Evolutionary conservation across 495 filamentous ascomycete species (phyloP), one percentile per base, ranked within the genome.

Genomic region (Elaphomyces granulatus): DNA sequence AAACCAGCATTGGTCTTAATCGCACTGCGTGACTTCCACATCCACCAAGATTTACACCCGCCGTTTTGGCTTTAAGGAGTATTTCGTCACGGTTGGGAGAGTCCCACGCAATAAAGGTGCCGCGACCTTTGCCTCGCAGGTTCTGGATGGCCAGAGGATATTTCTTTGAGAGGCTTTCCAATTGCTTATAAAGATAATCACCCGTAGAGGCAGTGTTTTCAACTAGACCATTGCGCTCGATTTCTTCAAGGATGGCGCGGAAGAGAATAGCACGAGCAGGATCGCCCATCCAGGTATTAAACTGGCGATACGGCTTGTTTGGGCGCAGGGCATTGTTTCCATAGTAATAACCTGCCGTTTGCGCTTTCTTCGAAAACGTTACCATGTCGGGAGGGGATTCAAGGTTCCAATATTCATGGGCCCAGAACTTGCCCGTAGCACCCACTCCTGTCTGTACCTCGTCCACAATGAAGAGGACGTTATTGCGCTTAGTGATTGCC

Each of bases 211-310:
- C 80, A 36, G 90, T 94, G 58, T 92, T 74, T 53, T 72, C 62
- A 20, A 98, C 86, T 8, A 98, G 70, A 41, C 79, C 71, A 14
- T 84, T 66, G 32, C 77, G 68, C 64, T 93, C 76, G 37, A 98
- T 82, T 64, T 96, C 87, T 31, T 83, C 59, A 54, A 94, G 76
- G 61, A 98, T 95, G 48, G 81, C 85, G 41, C 81, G 75, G 77
- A 95, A 98, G 43, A 96, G 72, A 43, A 96, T 66, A 7, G 85
- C 87, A 36, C 85, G 77, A 8, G 83, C 77, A 20, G 90, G 90
- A 64, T 98, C 90, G 56, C 90, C 90, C 87, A 98, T 95, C 90
- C 90, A 98, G 43, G 92, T 98, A 66, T 98, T 98, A 68, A 96
- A 98, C 64, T 98, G 90, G 37, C 90, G 78, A 72, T 95, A 96